Base-by-base conservation (phyloP, 192 early-diverging fungal species). In the Endogone sp. region DNA sequence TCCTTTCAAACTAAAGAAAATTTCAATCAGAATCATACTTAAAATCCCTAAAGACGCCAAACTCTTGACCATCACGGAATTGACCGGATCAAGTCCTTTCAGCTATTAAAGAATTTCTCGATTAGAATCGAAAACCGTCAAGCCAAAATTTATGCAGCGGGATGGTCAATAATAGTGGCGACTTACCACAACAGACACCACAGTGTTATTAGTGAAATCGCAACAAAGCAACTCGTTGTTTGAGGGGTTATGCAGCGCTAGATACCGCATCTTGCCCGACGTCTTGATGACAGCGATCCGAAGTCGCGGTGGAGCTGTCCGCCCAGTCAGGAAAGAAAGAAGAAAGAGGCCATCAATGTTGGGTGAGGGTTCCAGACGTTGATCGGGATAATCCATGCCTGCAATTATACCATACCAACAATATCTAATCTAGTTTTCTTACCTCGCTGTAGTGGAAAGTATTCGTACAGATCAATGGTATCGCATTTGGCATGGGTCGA, bases 381-480 rank as follows among this genome's bases (percentile, higher is more conserved):
- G n/a, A n/a, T n/a, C n/a, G n/a, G n/a, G n/a, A n/a, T n/a, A n/a
- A n/a, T n/a, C n/a, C n/a, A n/a, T n/a, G n/a, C n/a, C n/a, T n/a
- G n/a, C n/a, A n/a, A n/a, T n/a, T n/a, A n/a, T n/a, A n/a, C n/a
- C n/a, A n/a, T n/a, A n/a, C n/a, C n/a, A n/a, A n/a, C n/a, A n/a
- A n/a, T n/a, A n/a, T n/a, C n/a, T n/a, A n/a, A n/a, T n/a, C n/a
- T n/a, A n/a, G n/a, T n/a, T n/a, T n/a, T n/a, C 4, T 20, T 68
- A 66, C 70, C 71, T 58, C 76, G 71, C 61, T 83, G 82, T 0
- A 87, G 67, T 10, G 90, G 90, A 74, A 90, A 89, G 63, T 89
- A 92, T 71, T 92, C 90, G 62, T 90, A 89, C 67, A 92, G 76
- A 60, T 89, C 87, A 0, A 89, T 70, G 11, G 75, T 84, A 2